Conservation (phyloP, 768 basidiomycete species). For the Suillus tomentosus region DNA sequence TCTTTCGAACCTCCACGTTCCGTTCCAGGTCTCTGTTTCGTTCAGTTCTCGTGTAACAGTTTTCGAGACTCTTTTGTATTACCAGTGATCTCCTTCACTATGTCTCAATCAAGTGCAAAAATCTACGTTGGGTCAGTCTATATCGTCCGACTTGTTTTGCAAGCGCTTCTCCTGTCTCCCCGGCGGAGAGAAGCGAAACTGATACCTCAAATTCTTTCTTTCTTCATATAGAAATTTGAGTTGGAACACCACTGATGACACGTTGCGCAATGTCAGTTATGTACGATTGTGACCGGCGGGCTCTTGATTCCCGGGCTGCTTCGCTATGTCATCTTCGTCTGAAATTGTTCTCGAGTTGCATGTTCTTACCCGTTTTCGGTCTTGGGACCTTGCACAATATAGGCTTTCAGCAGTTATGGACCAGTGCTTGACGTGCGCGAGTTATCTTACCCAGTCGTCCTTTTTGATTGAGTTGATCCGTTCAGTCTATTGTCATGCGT, state of each 20-base stretch:
- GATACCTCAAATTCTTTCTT: conserved; percentile 48
- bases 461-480: conserved; percentile 33
- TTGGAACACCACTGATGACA: conserved; percentile 96
- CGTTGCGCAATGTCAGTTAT: conserved; percentile 76
- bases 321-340: conserved; percentile 50
- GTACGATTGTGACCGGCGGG: conserved; percentile 3
- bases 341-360: conserved; percentile 32
- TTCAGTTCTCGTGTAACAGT: conserved; percentile 55
- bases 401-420: conserved; percentile 87
- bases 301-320: conserved; percentile 28
- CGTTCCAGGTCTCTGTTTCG: conserved; percentile 59
- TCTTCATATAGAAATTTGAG: conserved; percentile 82
- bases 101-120: conserved; percentile 50
- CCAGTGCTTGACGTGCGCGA: conserved; percentile 89
- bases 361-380: conserved; percentile 34
- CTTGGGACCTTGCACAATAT: conserved; percentile 27
- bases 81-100: conserved; percentile 32
- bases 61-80: conserved; percentile 55
- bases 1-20: conserved; percentile 52
- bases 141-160: conserved; percentile 46
- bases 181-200: conserved; percentile 52
- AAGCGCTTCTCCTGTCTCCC: conserved; percentile 46
- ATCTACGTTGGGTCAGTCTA: conserved; percentile 94
- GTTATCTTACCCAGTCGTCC: conserved; percentile 28
- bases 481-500: conserved; percentile 95